Conservation (phyloP, 2,329 filamentous ascomycete species). For the Claviceps cyperi region DNA sequence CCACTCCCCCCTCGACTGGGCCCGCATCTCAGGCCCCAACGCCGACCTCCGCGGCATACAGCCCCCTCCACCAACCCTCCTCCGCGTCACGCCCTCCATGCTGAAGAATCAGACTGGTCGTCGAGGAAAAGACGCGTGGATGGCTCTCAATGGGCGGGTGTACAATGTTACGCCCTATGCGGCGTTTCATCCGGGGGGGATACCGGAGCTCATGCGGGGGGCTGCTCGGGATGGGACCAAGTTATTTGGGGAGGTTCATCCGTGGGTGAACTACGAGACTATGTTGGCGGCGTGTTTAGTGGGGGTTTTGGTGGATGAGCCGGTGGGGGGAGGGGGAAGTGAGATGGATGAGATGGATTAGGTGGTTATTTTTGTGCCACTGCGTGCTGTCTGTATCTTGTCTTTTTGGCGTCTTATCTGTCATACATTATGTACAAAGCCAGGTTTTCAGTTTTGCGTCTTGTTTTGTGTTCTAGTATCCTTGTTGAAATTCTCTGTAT, state of each 20-base stretch:
- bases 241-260: slow-evolving; percentile 52
- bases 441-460: neutral
- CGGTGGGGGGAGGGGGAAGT: slow-evolving; percentile 22
- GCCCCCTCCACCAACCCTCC: slow-evolving; percentile 31
- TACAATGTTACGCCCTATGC: slow-evolving; percentile 90
- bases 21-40: slow-evolving; percentile 51
- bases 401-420: neutral
- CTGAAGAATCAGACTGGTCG: slow-evolving; percentile 68
- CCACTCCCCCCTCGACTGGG: slow-evolving; percentile 94
- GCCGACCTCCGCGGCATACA: slow-evolving; percentile 53
- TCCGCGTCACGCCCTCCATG: slow-evolving; percentile 70
- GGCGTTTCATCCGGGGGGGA: slow-evolving; percentile 80
- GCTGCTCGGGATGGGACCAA: slow-evolving; percentile 48
- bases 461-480: neutral
- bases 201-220: slow-evolving; percentile 52
- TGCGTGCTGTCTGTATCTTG: no score
- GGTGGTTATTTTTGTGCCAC: neutral
- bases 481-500: no score
- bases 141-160: slow-evolving; percentile 72
- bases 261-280: slow-evolving; percentile 59
- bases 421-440: no score
- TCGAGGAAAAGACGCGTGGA: slow-evolving; percentile 81
- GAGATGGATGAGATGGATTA: slow-evolving; percentile 50
- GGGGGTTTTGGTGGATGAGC: slow-evolving; percentile 47
- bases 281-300: slow-evolving; percentile 52